These are phyloP conservation scores for Agaricus blazei DNA, from an alignment of 768 basidiomycete genomes.

Conservation along the genomic window DNA sequence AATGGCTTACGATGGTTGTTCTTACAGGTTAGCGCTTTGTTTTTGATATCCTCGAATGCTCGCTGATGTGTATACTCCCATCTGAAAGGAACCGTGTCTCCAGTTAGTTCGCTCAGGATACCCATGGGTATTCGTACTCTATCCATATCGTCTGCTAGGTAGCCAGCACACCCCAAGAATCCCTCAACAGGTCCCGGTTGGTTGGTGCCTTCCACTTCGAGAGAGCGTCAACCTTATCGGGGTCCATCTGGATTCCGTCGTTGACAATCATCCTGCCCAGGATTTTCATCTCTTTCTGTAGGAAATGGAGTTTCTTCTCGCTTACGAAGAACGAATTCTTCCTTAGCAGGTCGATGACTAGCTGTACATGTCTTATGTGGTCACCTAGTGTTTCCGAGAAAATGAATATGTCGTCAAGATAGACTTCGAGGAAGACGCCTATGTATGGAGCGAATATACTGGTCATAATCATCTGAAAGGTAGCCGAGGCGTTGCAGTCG, in stretches of 20 bases:
- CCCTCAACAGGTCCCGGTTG: conserved; percentile 24
- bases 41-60: conserved; percentile 32
- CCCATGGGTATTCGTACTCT: conserved; percentile 33
- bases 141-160: conserved; percentile 27
- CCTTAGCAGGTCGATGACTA: no score
- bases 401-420: no score
- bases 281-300: conserved; percentile 15
- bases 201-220: conserved; percentile 29
- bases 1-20: conserved; percentile 20
- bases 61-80: conserved; percentile 24
- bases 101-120: conserved; percentile 19
- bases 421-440: no score
- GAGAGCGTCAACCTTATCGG: conserved; percentile 33
- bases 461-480: no score
- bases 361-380: no score
- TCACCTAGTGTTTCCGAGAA: no score
- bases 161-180: conserved; percentile 24
- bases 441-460: no score
- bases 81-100: conserved; percentile 19
- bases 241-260: conserved; percentile 38
- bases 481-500: no score
- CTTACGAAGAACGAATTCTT: no score
- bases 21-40: conserved; percentile 11
- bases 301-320: no score
- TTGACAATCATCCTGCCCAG: conserved; percentile 23